A percentile compares a stretch with the other conserved stretches of the same genome.
phyloP scores from a whole-genome alignment of 148 eudicot genomes.

The Heliamphora exappendiculata region DNA sequence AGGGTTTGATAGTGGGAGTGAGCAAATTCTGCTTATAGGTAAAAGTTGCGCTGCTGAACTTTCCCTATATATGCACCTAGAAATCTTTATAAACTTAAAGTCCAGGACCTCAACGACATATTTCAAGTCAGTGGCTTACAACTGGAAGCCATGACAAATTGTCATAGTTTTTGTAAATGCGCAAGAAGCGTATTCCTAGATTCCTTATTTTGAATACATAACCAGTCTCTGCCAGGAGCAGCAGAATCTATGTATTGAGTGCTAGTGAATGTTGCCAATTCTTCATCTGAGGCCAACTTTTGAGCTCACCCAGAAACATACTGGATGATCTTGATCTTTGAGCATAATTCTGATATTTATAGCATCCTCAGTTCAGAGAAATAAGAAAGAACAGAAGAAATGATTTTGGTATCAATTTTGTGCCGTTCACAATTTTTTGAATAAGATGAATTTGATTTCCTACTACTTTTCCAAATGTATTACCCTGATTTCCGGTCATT shows the following conservation, averaged over 20 bases:
- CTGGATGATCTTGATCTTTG: background rate
- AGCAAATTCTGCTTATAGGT: conserved; percentile 97
- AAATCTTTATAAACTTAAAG: background rate
- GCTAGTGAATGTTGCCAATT: background rate
- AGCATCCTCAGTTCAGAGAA: background rate
- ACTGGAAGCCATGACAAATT: background rate
- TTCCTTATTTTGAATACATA: background rate
- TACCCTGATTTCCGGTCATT: background rate
- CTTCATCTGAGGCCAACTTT: background rate
- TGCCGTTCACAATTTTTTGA: background rate
- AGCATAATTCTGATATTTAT: background rate
- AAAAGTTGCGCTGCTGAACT: conserved; percentile 6
- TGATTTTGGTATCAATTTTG: background rate
- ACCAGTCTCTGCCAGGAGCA: background rate
- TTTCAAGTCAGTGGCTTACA: background rate
- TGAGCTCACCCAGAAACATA: background rate
- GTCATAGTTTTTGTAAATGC: background rate
- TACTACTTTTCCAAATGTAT: background rate
- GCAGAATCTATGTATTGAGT: background rate
- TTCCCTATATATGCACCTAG: background rate
- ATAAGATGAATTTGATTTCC: background rate
- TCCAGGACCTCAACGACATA: background rate
- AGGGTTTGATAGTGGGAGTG: conserved; percentile 87
- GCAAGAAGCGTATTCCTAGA: background rate
- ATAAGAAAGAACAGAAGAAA: background rate